Evolutionary conservation across 169 alveolate species (phyloP).

Genomic region (Theileria parva): DNA sequence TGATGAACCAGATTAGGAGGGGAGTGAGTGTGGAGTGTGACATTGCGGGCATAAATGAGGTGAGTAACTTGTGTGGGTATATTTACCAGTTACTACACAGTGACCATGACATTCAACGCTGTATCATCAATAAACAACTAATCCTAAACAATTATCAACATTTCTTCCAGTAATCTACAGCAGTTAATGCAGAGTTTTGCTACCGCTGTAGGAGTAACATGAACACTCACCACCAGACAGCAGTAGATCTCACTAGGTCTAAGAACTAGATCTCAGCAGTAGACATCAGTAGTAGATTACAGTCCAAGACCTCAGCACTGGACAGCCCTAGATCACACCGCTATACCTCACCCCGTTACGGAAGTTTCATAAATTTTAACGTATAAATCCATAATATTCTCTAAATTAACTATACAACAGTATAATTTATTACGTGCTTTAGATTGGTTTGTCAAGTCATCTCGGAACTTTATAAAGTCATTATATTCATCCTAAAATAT

Average conservation of each 20-base stretch:
- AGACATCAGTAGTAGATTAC: no score
- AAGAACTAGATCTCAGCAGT: no score
- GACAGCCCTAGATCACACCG: no score
- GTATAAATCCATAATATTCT: constrained; percentile 47
- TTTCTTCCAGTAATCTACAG: no score
- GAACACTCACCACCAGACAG: no score
- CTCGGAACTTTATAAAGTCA: constrained; percentile 9
- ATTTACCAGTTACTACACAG: constrained; percentile 45
- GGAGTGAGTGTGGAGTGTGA: background rate
- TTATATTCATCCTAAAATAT: constrained; percentile 23
- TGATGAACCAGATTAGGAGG: background rate
- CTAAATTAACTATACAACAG: background rate
- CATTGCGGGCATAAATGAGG: constrained; percentile 1
- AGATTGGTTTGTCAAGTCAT: constrained; percentile 37
- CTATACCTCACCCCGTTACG: no score
- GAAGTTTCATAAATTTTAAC: constrained; percentile 19
- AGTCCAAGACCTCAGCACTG: no score
- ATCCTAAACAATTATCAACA: constrained; percentile 18
- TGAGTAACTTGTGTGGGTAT: constrained; percentile 51
- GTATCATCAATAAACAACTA: constrained; percentile 4
- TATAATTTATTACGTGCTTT: constrained; percentile 13
- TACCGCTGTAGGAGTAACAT: no score
- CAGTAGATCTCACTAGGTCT: no score
- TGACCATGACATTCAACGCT: background rate
- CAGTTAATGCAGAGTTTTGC: no score